These are phyloP conservation scores for Solanum appendiculatum DNA, from an alignment of 257 asterid genomes.

Conservation along the genomic window DNA sequence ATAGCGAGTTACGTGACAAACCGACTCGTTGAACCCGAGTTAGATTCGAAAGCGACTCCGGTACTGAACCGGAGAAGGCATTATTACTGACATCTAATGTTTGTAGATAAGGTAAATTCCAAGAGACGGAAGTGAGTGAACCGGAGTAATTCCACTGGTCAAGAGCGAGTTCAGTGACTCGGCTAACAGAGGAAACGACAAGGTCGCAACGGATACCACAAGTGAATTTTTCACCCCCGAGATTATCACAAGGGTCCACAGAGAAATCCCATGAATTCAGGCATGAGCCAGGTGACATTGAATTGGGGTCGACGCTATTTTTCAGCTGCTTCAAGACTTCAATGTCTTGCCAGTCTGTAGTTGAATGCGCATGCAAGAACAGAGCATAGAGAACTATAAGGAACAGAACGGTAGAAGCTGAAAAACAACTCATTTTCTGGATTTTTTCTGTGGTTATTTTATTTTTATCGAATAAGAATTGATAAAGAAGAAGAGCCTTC, in stretches of 20 bases:
- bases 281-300: slow-evolving; percentile 52
- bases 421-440: background rate
- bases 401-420: background rate
- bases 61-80: slow-evolving; percentile 42
- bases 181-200: slow-evolving; percentile 15
- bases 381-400: background rate
- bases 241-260: slow-evolving; percentile 63
- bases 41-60: slow-evolving; percentile 41
- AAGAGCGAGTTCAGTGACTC: slow-evolving; percentile 64
- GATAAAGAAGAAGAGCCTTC: background rate
- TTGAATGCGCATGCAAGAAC: slow-evolving; percentile 19
- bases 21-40: slow-evolving; percentile 35
- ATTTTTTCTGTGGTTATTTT: background rate
- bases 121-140: slow-evolving; percentile 25
- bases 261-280: slow-evolving; percentile 67
- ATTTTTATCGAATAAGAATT: background rate
- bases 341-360: slow-evolving; percentile 54
- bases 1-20: slow-evolving; percentile 48
- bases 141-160: slow-evolving; percentile 68
- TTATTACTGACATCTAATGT: slow-evolving; percentile 51
- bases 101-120: slow-evolving; percentile 47
- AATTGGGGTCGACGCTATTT: slow-evolving; percentile 27
- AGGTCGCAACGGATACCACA: slow-evolving; percentile 79
- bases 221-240: slow-evolving; percentile 49
- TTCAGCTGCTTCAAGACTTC: slow-evolving; percentile 55